phyloP scores from a whole-genome alignment of 164 flowering plant genomes.

The Macadamia integrifolia region DNA sequence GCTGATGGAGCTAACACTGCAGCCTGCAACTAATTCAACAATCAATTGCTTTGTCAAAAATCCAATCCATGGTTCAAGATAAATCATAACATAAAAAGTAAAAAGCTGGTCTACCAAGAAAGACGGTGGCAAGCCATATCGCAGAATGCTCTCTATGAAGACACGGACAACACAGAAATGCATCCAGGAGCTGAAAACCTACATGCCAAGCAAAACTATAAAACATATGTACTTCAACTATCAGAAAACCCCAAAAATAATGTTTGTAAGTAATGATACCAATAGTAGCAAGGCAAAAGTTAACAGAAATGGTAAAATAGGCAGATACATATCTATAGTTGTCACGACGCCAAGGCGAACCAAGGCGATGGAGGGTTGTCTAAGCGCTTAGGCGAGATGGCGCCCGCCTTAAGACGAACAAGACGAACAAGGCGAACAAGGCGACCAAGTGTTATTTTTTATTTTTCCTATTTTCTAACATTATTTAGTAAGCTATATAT shows the following conservation, averaged over 20 bases:
- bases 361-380: too few relatives aligned
- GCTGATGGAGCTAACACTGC: constrained; percentile 72
- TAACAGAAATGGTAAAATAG: too few relatives aligned
- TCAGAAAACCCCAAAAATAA: not conserved
- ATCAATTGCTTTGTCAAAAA: constrained; percentile 5
- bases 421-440: too few relatives aligned
- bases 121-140: constrained; percentile 94
- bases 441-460: too few relatives aligned
- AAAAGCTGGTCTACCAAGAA: constrained; percentile 58
- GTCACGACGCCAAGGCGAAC: too few relatives aligned
- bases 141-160: constrained; percentile 87
- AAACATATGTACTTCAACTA: not conserved
- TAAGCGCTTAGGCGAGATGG: too few relatives aligned
- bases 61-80: not conserved
- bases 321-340: too few relatives aligned
- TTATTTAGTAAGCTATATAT: too few relatives aligned
- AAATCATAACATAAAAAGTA: not conserved
- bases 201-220: constrained; percentile 10
- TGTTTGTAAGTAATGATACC: not conserved
- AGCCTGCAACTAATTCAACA: constrained; percentile 44
- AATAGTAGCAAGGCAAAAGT: not conserved
- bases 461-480: too few relatives aligned
- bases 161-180: constrained; percentile 96
- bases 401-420: too few relatives aligned
- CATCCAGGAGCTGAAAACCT: constrained; percentile 99